These are phyloP conservation scores for Hortiboletus campestris DNA, from an alignment of 768 basidiomycete species.

Conservation along the genomic window DNA sequence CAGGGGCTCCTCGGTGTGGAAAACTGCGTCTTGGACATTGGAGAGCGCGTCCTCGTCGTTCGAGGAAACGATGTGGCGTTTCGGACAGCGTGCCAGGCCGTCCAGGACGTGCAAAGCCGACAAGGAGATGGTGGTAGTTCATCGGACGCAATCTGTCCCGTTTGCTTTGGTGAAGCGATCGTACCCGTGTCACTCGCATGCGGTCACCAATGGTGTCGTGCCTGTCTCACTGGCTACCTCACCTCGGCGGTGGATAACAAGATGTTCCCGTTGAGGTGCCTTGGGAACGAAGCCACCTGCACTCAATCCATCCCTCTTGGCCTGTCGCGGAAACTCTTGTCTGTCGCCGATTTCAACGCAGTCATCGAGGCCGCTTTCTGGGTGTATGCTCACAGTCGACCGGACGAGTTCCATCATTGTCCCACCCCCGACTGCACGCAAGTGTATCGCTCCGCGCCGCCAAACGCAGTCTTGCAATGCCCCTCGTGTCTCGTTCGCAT, in stretches of 20 bases:
- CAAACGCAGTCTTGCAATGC: conserved; percentile 58
- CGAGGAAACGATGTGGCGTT: conserved; percentile 49
- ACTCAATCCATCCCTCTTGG: conserved; percentile 51
- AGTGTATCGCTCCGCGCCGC: conserved; percentile 59
- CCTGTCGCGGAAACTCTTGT: conserved; percentile 49
- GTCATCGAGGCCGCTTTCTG: conserved; percentile 59
- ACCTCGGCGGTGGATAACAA: conserved; percentile 53
- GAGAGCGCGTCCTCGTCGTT: conserved; percentile 45
- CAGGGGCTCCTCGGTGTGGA: conserved; percentile 53
- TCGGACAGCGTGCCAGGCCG: conserved; percentile 38
- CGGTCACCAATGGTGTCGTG: conserved; percentile 66
- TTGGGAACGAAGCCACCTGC: conserved; percentile 65
- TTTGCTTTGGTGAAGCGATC: conserved; percentile 61
- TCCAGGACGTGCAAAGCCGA: conserved; percentile 37
- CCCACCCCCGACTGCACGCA: conserved; percentile 78
- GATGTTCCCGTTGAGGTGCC: conserved; percentile 69
- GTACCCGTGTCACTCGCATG: conserved; percentile 56
- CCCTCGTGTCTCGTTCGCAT: conserved; percentile 70
- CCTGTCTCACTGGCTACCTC: conserved; percentile 61
- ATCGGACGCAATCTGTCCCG: conserved; percentile 50
- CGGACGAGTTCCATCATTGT: conserved; percentile 68
- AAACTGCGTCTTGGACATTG: conserved; percentile 50
- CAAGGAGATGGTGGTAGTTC: conserved; percentile 27
- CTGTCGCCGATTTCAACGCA: conserved; percentile 50
- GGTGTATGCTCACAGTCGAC: conserved; percentile 55